Conservation (phyloP, 2,329 filamentous ascomycete species). For the Curvularia sp. region DNA sequence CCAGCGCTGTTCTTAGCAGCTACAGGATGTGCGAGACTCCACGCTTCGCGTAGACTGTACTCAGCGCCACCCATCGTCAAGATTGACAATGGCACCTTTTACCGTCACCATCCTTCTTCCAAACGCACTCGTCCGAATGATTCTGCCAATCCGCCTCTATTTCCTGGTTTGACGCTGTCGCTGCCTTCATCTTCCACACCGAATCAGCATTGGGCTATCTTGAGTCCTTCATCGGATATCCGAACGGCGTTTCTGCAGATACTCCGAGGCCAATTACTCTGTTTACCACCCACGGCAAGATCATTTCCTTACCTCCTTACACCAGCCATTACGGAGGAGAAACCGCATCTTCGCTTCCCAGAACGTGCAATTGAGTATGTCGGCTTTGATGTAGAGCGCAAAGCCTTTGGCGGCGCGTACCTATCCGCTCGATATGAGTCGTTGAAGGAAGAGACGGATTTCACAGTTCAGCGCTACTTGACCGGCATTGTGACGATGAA, state of each 20-base stretch:
- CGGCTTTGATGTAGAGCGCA: slow-evolving; percentile 81
- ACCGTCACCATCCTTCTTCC: slow-evolving; percentile 70
- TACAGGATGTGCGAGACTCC: slow-evolving; percentile 33
- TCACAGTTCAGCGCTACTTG: slow-evolving; percentile 81
- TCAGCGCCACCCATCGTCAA: slow-evolving; percentile 41
- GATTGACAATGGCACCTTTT: slow-evolving; percentile 76
- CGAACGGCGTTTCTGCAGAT: slow-evolving; percentile 85
- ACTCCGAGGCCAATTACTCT: slow-evolving; percentile 76
- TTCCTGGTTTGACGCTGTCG: slow-evolving; percentile 72
- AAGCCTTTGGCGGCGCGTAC: slow-evolving; percentile 70
- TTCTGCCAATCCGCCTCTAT: slow-evolving; percentile 73
- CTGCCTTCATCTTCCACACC: slow-evolving; percentile 65
- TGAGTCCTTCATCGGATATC: slow-evolving; percentile 79
- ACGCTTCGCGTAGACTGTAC: slow-evolving; percentile 25
- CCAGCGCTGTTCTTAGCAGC: slow-evolving; percentile 38
- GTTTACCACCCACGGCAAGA: slow-evolving; percentile 75
- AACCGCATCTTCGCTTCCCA: slow-evolving; percentile 64
- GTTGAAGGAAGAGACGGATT: slow-evolving; percentile 83
- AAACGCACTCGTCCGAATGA: slow-evolving; percentile 51
- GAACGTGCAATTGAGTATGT: slow-evolving; percentile 82
- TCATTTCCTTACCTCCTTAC: slow-evolving; percentile 80
- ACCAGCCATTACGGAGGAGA: slow-evolving; percentile 62
- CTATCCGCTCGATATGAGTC: slow-evolving; percentile 91
- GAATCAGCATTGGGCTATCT: slow-evolving; percentile 78
- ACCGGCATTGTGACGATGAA: slow-evolving; percentile 85